Conservation (phyloP, 2,329 filamentous ascomycete species). For the Chrysoporthe austroafricana region DNA sequence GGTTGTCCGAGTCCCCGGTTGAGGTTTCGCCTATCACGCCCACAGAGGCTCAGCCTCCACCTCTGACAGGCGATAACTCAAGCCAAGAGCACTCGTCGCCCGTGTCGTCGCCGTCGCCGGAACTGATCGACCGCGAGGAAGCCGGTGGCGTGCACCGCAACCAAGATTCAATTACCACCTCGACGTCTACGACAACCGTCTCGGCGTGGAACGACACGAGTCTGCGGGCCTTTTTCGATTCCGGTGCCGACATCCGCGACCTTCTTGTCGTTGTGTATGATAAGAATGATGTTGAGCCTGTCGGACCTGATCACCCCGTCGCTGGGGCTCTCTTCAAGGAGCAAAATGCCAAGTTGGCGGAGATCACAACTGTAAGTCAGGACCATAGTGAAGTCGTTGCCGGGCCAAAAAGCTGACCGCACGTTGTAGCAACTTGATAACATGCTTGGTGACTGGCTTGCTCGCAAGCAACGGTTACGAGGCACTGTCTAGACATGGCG, state of each 20-base stretch:
- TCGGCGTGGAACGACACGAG: constrained; percentile 85
- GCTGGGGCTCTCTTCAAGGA: constrained; percentile 81
- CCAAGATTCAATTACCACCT: constrained; percentile 55
- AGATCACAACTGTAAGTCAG: constrained; percentile 76
- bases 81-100: constrained; percentile 68
- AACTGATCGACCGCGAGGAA: constrained; percentile 56
- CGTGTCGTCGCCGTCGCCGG: constrained; percentile 66
- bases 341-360: constrained; percentile 81
- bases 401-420: constrained; percentile 31
- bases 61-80: constrained; percentile 71
- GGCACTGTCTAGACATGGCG: constrained; percentile 45
- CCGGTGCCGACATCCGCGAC: constrained; percentile 85
- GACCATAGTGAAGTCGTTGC: background rate
- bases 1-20: constrained; percentile 70
- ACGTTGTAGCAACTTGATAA: constrained; percentile 73
- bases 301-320: constrained; percentile 82
- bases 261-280: constrained; percentile 91
- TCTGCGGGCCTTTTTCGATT: constrained; percentile 88
- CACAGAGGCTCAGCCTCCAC: constrained; percentile 57
- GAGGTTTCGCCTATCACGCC: constrained; percentile 61
- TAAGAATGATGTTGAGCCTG: constrained; percentile 80
- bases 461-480: constrained; percentile 68
- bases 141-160: constrained; percentile 45
- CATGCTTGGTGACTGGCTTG: constrained; percentile 81
- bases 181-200: constrained; percentile 59